These are phyloP conservation scores for Fusarium proliferatum DNA, from an alignment of 2,329 filamentous ascomycete species.

Conservation along the genomic window DNA sequence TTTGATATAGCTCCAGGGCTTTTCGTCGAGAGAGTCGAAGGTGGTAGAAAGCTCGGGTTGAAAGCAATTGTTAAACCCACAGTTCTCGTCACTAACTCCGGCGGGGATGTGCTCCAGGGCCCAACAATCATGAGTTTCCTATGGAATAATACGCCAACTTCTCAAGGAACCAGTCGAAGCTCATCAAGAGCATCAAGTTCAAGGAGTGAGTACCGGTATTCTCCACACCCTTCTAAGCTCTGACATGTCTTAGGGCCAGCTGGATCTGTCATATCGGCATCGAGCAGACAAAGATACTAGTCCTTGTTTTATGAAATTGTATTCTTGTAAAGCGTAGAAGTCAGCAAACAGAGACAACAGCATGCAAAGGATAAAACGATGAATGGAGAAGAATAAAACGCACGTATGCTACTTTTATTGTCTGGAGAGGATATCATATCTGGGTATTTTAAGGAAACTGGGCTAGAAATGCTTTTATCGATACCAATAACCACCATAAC, in stretches of 20 bases:
- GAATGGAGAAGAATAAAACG: constrained; percentile 2
- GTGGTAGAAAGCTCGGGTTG: constrained; percentile 47
- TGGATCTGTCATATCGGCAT: constrained; percentile 29
- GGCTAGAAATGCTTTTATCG: constrained; percentile 33
- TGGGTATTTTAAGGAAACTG: constrained; percentile 28
- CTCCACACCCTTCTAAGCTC: constrained; percentile 40
- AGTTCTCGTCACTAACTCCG: constrained; percentile 48
- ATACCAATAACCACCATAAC: constrained; percentile 32
- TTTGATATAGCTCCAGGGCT: constrained; percentile 53
- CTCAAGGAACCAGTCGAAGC: constrained; percentile 31
- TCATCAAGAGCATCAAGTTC: constrained; percentile 33
- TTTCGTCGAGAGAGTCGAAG: constrained; percentile 52
- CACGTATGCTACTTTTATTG: constrained; percentile 30
- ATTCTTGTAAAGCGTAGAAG: constrained; percentile 5
- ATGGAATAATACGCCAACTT: constrained; percentile 44
- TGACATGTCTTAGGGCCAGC: constrained; percentile 45
- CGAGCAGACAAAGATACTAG: constrained; percentile 34
- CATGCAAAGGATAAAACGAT: neutral
- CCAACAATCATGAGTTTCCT: constrained; percentile 51
- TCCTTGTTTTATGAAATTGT: neutral
- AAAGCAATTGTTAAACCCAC: constrained; percentile 51
- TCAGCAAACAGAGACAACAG: constrained; percentile 8
- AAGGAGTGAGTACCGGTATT: constrained; percentile 45
- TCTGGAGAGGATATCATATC: constrained; percentile 13
- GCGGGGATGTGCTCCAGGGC: constrained; percentile 43